Evolutionary conservation across 2,329 filamentous ascomycete species (phyloP), one percentile per base, ranked within the genome.

Genomic region (Ustilaginoidea virens): DNA sequence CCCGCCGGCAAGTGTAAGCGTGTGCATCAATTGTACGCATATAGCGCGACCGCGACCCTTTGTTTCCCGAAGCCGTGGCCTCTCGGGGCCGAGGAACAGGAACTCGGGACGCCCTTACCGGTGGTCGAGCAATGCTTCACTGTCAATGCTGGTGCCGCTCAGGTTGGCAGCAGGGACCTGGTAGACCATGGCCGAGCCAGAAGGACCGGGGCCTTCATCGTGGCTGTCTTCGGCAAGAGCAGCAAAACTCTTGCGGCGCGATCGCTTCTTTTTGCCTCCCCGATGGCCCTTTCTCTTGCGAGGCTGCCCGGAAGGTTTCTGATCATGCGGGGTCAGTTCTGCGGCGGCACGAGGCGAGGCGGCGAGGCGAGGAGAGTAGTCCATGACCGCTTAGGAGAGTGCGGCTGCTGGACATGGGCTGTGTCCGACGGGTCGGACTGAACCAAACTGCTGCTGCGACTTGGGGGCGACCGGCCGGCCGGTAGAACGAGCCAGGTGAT

Each of bases 91-190:
- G n/a, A n/a, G n/a, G n/a, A n/a, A n/a, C n/a, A n/a, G n/a, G n/a
- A n/a, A n/a, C n/a, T n/a, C n/a, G n/a, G n/a, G n/a, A n/a, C n/a
- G n/a, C n/a, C 20, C 56, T 36, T 56, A 80, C 74, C 83, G 71
- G 52, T 96, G 87, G 53, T 96, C 87, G 12, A 96, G 60, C 40
- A 96, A 58, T 6, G 72, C 76, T 47, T 92, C 78, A 50, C 85
- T 94, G 40, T 94, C 87, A 37, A 96, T 60, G 51, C 87, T 96
- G 1, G 80, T 85, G 42, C 68, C 75, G 56, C 87, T 96, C 37
- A 75, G 47, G 47, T 80, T 82, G 25, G 58, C 53, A 6, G 60
- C 47, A 29, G 58, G 52, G 33, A 64, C 47, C 39, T 58, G 49
- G 45, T 69, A 69, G 46, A 70, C 63, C 46, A 71, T 63, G 25